A percentile compares a stretch with the other conserved stretches of the same genome.
phyloP scores from a whole-genome alignment of 305 asterid genomes.

The Rubia tinctorum region DNA sequence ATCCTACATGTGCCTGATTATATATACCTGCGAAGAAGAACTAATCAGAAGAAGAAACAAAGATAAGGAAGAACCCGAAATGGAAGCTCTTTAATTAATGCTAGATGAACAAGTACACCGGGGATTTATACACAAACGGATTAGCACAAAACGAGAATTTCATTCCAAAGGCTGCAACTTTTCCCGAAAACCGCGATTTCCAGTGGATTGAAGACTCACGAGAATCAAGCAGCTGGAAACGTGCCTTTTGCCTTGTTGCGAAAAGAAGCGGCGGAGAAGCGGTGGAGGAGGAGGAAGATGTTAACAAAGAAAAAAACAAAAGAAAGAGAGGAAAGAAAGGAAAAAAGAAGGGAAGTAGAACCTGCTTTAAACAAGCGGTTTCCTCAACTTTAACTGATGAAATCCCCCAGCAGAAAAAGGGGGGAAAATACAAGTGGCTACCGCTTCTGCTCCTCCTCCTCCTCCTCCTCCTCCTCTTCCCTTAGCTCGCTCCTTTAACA shows the following conservation, averaged over 20 bases:
- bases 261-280: not conserved
- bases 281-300: not conserved
- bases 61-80: not conserved
- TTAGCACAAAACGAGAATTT: not conserved
- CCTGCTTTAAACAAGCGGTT: constrained; percentile 62
- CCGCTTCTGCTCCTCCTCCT: not conserved
- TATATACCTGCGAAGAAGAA: not conserved
- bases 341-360: constrained; percentile 13
- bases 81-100: too few relatives aligned
- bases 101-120: not conserved
- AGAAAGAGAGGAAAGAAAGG: not conserved
- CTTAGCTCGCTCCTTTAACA: constrained; percentile 22
- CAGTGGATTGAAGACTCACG: not conserved
- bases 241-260: not conserved
- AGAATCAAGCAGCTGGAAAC: not conserved
- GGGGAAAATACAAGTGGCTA: constrained; percentile 35
- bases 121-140: not conserved
- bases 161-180: not conserved
- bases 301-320: not conserved
- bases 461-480: not conserved
- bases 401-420: constrained; percentile 50
- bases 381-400: constrained; percentile 72
- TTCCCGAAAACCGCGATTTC: not conserved
- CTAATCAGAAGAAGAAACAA: not conserved
- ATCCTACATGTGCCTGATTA: too few relatives aligned